These are phyloP conservation scores for Panaeolus papilionaceus DNA, from an alignment of 768 basidiomycete species.

Conservation along the genomic window DNA sequence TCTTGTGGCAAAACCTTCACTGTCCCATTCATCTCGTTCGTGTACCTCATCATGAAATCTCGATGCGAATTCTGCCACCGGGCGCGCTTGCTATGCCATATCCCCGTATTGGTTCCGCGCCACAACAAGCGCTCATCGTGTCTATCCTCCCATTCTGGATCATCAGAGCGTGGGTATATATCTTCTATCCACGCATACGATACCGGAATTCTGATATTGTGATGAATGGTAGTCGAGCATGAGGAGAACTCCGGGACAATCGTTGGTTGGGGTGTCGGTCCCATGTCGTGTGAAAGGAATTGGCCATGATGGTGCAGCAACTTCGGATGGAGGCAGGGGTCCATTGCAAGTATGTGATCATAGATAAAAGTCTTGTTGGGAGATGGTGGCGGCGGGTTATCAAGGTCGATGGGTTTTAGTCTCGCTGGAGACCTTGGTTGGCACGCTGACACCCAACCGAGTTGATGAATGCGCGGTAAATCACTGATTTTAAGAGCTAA, in stretches of 20 bases:
- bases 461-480: conserved; percentile 36
- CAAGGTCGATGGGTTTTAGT: conserved; percentile 38
- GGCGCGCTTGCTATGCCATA: conserved; percentile 42
- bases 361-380: conserved; percentile 54
- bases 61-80: conserved; percentile 61
- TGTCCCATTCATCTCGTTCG: conserved; percentile 49
- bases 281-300: conserved; percentile 53
- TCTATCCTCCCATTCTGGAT: conserved; percentile 72
- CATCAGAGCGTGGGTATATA: conserved; percentile 46
- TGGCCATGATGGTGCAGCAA: conserved; percentile 56
- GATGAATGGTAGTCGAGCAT: conserved; percentile 56
- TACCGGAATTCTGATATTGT: conserved; percentile 58
- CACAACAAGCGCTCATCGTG: conserved; percentile 66
- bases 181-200: conserved; percentile 56
- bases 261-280: conserved; percentile 47
- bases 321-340: conserved; percentile 54
- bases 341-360: conserved; percentile 53
- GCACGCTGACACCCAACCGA: conserved; percentile 49
- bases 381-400: conserved; percentile 39
- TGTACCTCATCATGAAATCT: conserved; percentile 47
- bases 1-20: conserved; percentile 44
- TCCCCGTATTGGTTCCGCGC: conserved; percentile 81
- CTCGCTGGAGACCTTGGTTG: conserved; percentile 45
- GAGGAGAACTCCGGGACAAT: conserved; percentile 61
- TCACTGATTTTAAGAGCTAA: conserved; percentile 28